phyloP scores from a whole-genome alignment of 148 eudicot genomes.

The Silene latifolia region DNA sequence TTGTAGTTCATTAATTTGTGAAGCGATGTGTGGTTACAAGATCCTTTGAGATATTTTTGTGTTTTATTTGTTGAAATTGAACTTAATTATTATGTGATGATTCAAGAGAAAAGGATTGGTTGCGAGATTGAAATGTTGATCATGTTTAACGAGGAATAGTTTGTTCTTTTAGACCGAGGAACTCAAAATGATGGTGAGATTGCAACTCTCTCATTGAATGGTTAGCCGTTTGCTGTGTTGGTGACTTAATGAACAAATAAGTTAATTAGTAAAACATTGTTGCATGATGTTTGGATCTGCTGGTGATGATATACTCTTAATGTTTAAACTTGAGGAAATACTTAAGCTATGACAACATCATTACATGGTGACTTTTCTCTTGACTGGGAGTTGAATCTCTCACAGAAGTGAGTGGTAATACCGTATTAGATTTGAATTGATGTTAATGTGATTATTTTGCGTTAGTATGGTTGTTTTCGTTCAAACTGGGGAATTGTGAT shows the following conservation, averaged over 20 bases:
- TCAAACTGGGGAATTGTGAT: not conserved
- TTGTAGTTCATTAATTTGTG: no score
- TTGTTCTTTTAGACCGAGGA: not conserved
- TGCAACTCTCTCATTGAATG: not conserved
- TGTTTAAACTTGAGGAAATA: not conserved
- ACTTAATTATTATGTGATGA: not conserved
- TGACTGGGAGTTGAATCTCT: not conserved
- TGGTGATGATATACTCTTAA: not conserved
- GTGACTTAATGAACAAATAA: not conserved
- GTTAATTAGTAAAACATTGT: not conserved
- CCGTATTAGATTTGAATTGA: not conserved
- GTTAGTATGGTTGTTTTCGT: not conserved
- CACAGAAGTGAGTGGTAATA: not conserved
- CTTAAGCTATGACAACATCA: not conserved
- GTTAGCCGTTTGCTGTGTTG: not conserved
- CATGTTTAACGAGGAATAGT: not conserved
- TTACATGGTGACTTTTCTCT: not conserved
- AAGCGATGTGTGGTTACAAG: not conserved
- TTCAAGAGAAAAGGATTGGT: not conserved
- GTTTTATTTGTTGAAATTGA: no score
- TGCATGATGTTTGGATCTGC: not conserved
- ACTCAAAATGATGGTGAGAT: not conserved
- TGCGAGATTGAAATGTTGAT: not conserved
- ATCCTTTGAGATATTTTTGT: not conserved
- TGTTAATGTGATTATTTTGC: not conserved